Conservation (phyloP, 768 basidiomycete genomes). For the Pisolithus orientalis region DNA sequence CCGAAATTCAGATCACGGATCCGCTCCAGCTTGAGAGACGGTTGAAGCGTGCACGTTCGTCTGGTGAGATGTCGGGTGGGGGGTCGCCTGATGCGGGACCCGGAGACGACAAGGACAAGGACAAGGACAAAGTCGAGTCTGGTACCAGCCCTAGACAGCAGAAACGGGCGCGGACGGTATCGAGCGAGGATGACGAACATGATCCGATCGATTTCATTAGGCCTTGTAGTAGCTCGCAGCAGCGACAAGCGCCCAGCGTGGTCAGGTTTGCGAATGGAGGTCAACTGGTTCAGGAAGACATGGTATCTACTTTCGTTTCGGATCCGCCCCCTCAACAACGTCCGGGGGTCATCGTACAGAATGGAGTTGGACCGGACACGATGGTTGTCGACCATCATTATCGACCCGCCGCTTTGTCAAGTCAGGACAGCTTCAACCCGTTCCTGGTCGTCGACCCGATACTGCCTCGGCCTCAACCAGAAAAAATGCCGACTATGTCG, state of each 20-base stretch:
- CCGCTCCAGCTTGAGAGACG: constrained; percentile 67
- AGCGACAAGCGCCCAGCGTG: constrained; percentile 23
- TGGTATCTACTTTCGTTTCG: constrained; percentile 2
- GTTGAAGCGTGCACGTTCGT: constrained; percentile 64
- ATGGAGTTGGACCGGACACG: constrained; percentile 6
- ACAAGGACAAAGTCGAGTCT: constrained; percentile 37
- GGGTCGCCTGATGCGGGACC: constrained; percentile 34
- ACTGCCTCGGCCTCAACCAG: constrained; percentile 23
- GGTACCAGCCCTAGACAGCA: constrained; percentile 34
- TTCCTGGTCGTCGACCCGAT: constrained; percentile 46
- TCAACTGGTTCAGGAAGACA: constrained; percentile 10
- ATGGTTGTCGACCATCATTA: constrained; percentile 35
- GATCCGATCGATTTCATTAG: constrained; percentile 42
- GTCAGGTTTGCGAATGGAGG: constrained; percentile 48
- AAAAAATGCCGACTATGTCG: constrained; percentile 14
- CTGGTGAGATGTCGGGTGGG: constrained; percentile 48
- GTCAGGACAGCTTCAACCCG: constrained; percentile 42
- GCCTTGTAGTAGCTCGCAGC: constrained; percentile 21
- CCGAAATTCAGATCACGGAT: constrained; percentile 70
- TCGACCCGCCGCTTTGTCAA: constrained; percentile 13
- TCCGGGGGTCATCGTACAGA: neutral
- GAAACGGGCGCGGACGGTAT: constrained; percentile 49
- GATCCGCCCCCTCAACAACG: constrained; percentile 4
- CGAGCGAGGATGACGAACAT: constrained; percentile 41
- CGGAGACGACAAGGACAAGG: constrained; percentile 37